Percentiles rank a stretch among this genome's conserved stretches.
Evolutionary conservation across 140 eudicot species (phyloP).

Genomic region (Anethum foeniculum): DNA sequence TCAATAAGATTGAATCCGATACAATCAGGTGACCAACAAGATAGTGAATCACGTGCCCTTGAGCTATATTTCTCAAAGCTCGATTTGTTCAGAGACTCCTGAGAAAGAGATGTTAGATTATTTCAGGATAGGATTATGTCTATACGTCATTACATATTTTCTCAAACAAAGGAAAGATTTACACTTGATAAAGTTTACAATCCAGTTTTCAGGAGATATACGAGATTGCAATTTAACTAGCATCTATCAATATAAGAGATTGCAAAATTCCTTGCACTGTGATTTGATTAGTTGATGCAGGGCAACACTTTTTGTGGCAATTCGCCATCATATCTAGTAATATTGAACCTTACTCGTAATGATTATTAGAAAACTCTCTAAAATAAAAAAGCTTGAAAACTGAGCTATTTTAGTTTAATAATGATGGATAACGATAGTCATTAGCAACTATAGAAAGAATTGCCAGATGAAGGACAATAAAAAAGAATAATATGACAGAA

Average conservation of each 20-base stretch:
- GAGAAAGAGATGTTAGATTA: conserved; percentile 11
- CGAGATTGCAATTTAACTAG: background rate
- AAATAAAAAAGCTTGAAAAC: too few species aligned
- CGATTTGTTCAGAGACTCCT: conserved; percentile 79
- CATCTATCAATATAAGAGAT: background rate
- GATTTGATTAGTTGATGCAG: too few species aligned
- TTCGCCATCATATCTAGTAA: background rate
- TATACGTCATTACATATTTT: background rate
- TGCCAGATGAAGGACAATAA: background rate
- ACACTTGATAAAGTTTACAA: background rate
- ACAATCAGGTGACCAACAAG: conserved; percentile 83
- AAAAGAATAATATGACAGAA: background rate
- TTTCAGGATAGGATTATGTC: background rate
- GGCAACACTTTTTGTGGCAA: too few species aligned
- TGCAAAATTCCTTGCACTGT: background rate
- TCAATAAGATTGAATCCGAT: conserved; percentile 96
- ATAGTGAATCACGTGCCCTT: conserved; percentile 80
- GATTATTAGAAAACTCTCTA: background rate
- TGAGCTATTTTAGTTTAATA: background rate
- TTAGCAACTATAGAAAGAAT: background rate
- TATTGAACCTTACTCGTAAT: background rate
- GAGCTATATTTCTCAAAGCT: conserved; percentile 75
- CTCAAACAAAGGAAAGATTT: background rate
- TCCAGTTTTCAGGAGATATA: background rate
- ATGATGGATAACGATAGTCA: background rate